Percentiles rank a stretch among this genome's conserved stretches.
These are phyloP conservation scores for Grigorovia jiainica DNA, from an alignment of 805 yeast genomes.

Conservation along the genomic window DNA sequence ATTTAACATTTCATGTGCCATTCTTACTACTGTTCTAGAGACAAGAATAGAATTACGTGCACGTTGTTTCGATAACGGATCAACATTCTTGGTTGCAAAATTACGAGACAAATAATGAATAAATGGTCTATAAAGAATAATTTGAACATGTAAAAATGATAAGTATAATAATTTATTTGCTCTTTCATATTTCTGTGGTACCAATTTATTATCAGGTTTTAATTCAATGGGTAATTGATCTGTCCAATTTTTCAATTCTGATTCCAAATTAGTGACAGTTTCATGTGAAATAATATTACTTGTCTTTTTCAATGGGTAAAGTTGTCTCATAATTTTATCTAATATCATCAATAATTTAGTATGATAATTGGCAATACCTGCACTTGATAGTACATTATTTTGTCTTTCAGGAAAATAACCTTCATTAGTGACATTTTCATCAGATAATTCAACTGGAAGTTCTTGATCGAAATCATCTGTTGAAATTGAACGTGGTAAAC, in stretches of 20 bases:
- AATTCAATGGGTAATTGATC: conserved; percentile 62
- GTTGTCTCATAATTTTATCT: conserved; percentile 56
- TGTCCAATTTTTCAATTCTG: conserved; percentile 65
- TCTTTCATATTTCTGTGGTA: conserved; percentile 41
- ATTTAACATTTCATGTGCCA: conserved; percentile 72
- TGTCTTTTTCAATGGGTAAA: conserved; percentile 48
- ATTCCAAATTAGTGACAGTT: conserved; percentile 60
- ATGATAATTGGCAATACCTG: conserved; percentile 70
- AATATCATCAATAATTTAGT: conserved; percentile 64
- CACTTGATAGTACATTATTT: conserved; percentile 25
- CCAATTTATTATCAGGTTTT: conserved; percentile 40
- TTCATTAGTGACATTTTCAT: conserved; percentile 67
- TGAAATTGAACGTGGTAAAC: conserved; percentile 66
- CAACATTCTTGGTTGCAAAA: conserved; percentile 30
- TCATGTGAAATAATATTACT: conserved; percentile 28
- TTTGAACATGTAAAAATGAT: conserved; percentile 70
- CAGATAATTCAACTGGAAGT: conserved; percentile 76
- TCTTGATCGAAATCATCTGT: conserved; percentile 80
- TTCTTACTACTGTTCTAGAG: conserved; percentile 67
- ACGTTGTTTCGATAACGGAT: conserved; percentile 46
- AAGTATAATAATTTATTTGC: conserved; percentile 71
- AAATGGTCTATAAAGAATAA: conserved; percentile 81
- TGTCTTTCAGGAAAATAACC: conserved; percentile 28
- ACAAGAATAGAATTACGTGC: conserved; percentile 81
- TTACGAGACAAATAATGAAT: conserved; percentile 57